Evolutionary conservation across 176 grass and related monocot species (phyloP), one percentile per base, ranked within the genome.

Genomic region (Oryza officinalis): DNA sequence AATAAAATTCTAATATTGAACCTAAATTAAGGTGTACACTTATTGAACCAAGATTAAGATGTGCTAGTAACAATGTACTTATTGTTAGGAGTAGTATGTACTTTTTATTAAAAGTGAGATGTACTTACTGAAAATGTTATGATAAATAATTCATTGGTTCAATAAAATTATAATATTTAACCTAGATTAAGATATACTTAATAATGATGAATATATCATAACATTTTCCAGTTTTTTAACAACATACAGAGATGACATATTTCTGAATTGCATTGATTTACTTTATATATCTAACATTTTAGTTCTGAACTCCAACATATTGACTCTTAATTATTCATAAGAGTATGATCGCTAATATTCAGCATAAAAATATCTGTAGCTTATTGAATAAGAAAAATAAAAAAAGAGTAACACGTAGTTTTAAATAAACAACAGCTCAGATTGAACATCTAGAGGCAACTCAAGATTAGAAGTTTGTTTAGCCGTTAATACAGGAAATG

Each of bases 401-500:
- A 37, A 38, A 38, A 8, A 73, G 30, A 81, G 18, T 54, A 59
- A 38, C 37, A 38, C 0, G 37, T 38, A 38, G 37, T 8, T 27
- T 25, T 69, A 61, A 63, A 75, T 71, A 14, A 41, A 23, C 35
- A 41, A 23, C 37, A 38, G 4, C 45, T 73, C 27, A 81, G 0
- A 63, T 45, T 76, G 27, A 69, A 38, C 37, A 38, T 38, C 7
- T 38, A 38, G 37, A 1, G 37, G 37, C 65, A 84, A 27, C 41
- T 81, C 17, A 77, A 82, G 11, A 63, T 45, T 59, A 72, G 49
- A 63, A 45, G 38, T 61, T 70, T 59, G 81, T 63, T 47, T 46
- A 46, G 17, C 18, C 18, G 25, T 32, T 47, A 32, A 81, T 44
- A 2, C 5, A 6, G 1, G 7, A 10, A 37, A 73, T 63, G 17